Percentiles rank a stretch among this genome's conserved stretches.
Conservation (phyloP, 208 protist genomes). For the Angomonas deanei region DNA sequence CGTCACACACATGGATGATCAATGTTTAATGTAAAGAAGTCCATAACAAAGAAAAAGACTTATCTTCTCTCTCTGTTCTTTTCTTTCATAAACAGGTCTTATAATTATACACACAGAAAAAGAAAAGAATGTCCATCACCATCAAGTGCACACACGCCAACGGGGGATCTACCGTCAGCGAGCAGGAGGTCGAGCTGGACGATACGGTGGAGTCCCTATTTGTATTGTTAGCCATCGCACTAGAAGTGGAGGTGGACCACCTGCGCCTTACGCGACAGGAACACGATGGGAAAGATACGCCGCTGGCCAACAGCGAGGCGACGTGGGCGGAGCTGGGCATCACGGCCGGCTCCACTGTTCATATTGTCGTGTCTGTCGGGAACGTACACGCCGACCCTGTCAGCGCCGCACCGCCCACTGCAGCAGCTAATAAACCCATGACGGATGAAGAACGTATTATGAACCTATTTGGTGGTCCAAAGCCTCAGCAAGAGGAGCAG, state of each 20-base stretch:
- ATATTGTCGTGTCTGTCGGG: not conserved
- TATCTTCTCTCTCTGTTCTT: not conserved
- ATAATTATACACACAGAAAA: not conserved
- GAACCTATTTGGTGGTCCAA: not conserved
- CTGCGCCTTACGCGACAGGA: not conserved
- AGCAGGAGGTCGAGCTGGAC: not conserved
- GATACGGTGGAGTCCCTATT: constrained; percentile 13
- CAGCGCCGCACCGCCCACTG: not conserved
- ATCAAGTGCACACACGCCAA: not conserved
- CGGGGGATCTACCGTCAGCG: not conserved
- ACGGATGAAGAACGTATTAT: not conserved
- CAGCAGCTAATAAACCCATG: not conserved
- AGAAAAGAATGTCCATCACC: not conserved
- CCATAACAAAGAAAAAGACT: constrained; percentile 5
- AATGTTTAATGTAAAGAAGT: not conserved
- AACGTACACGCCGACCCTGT: not conserved
- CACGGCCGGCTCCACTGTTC: not conserved
- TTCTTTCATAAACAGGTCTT: not conserved
- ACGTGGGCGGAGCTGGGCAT: not conserved
- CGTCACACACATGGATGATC: not conserved
- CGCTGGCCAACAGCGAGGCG: not conserved
- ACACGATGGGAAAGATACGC: not conserved
- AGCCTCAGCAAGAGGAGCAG: not conserved
- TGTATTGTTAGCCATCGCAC: constrained; percentile 5
- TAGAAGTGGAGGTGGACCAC: constrained; percentile 3